A percentile compares a stretch with the other conserved stretches of the same genome.
phyloP scores from a whole-genome alignment of 495 filamentous ascomycete species.

The Aspergillus conjunctus region DNA sequence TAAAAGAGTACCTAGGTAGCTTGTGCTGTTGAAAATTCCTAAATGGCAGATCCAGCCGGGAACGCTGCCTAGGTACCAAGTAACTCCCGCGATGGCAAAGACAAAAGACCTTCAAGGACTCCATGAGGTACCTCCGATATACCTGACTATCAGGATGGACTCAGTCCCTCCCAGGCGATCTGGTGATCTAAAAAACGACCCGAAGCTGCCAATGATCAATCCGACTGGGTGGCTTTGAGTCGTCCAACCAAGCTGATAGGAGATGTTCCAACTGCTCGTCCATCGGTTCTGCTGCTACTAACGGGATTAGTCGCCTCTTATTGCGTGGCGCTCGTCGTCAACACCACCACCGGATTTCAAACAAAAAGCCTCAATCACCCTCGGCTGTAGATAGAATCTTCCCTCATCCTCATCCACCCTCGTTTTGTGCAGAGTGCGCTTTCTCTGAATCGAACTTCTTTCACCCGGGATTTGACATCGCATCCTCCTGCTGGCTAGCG shows the following conservation, averaged over 20 bases:
- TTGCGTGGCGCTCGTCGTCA: constrained; percentile 41
- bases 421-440: not conserved
- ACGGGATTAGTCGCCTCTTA: constrained; percentile 15
- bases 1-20: not conserved
- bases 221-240: constrained; percentile 8
- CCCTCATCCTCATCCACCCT: constrained; percentile 12
- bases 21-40: not conserved
- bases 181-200: constrained; percentile 11
- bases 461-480: not conserved
- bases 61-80: not conserved
- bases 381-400: constrained; percentile 4
- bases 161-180: not conserved
- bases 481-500: not conserved
- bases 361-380: constrained; percentile 28
- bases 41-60: not conserved
- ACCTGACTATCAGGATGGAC: not conserved
- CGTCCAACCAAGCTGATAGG: constrained; percentile 28
- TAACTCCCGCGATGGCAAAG: not conserved
- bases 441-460: not conserved
- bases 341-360: constrained; percentile 22
- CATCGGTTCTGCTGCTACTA: constrained; percentile 6
- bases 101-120: not conserved
- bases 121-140: not conserved
- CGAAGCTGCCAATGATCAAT: not conserved
- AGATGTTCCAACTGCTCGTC: constrained; percentile 20